A percentile compares a stretch with the other conserved stretches of the same genome.
These are phyloP conservation scores for Schwanniomyces sp. DNA, from an alignment of 805 yeast species.

Conservation along the genomic window DNA sequence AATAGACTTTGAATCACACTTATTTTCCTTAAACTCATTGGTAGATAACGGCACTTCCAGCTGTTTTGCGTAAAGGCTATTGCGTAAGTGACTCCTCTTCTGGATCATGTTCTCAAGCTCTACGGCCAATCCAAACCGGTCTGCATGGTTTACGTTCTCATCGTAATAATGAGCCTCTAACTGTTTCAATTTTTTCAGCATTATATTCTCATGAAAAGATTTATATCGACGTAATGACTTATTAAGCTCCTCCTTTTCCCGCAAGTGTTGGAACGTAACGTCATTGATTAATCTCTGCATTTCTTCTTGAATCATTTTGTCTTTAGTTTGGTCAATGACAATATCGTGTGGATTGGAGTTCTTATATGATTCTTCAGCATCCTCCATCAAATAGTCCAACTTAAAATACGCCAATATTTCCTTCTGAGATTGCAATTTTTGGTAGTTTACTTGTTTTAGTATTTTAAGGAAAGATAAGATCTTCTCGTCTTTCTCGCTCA, in stretches of 20 bases:
- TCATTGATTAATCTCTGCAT: slow-evolving; percentile 39
- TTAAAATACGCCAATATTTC: slow-evolving; percentile 27
- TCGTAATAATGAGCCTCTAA: neutral
- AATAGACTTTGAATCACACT: slow-evolving; percentile 9
- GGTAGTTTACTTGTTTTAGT: slow-evolving; percentile 18
- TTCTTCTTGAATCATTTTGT: slow-evolving; percentile 40
- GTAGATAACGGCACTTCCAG: slow-evolving; percentile 19
- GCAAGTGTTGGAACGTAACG: slow-evolving; percentile 33
- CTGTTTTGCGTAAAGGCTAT: slow-evolving; percentile 17
- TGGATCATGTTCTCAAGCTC: slow-evolving; percentile 28
- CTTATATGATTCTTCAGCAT: slow-evolving; percentile 12
- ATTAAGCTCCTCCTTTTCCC: slow-evolving; percentile 28
- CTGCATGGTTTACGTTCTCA: slow-evolving; percentile 5
- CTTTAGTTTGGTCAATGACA: slow-evolving; percentile 24
- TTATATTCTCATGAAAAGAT: slow-evolving; percentile 9
- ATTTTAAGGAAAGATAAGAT: slow-evolving; percentile 26
- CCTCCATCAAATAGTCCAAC: slow-evolving; percentile 32
- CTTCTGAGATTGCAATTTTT: slow-evolving; percentile 29
- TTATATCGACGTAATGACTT: slow-evolving; percentile 9
- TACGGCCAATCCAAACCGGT: slow-evolving; percentile 19
- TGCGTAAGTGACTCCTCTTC: slow-evolving; percentile 15
- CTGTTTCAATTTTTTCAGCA: neutral
- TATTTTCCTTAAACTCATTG: slow-evolving; percentile 14
- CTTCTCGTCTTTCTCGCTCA: slow-evolving; percentile 35
- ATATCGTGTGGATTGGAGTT: slow-evolving; percentile 7